Base-by-base conservation (phyloP, 2,329 filamentous ascomycete species). In the Zalaria sp. region DNA sequence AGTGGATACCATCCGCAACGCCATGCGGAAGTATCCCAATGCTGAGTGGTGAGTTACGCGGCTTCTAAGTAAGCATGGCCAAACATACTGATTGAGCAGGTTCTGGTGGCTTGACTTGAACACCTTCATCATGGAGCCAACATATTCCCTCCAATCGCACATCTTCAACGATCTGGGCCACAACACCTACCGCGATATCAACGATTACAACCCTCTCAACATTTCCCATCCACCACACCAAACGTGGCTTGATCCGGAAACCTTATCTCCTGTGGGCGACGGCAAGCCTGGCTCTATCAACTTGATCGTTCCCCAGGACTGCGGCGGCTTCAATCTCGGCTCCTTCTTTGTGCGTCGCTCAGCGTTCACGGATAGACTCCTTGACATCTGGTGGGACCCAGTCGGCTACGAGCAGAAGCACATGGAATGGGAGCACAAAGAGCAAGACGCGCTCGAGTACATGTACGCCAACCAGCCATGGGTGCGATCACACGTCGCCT, bases 41-140 rank as follows among this genome's bases (percentile, higher is more conserved):
- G 91, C 89, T 29, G 89, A 98, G 68, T 98, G 91, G 91, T 94
- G 70, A 63, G 79, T 63, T 18, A 18, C 18, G 18, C 18, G 18
- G 18, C 18, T 31, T 36, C 9, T 27, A 40, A 34, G 38, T 47
- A 39, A 6, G 29, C 31, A 8, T n/a, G 29, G 25, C 39, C 35
- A 34, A 26, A 38, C 35, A 25, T 10, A 27, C 6, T 35, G 5
- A 26, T 25, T n/a, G 2, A 10, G n/a, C 57, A 94, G 88, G 88
- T 91, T 98, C 56, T 98, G 91, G 91, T 98, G 91, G 89, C 72
- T 98, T 44, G 91, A 98, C 61, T 75, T 96, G 34, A 93, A 94
- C 65, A 98, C 91, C 3, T 93, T 89, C 64, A 81, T 98, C 60
- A 98, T 98, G 91, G 91, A 98, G 58, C 86, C 87, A 3, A 80